Conservation (phyloP, 805 yeast species). For the Monosporozyma solicola region DNA sequence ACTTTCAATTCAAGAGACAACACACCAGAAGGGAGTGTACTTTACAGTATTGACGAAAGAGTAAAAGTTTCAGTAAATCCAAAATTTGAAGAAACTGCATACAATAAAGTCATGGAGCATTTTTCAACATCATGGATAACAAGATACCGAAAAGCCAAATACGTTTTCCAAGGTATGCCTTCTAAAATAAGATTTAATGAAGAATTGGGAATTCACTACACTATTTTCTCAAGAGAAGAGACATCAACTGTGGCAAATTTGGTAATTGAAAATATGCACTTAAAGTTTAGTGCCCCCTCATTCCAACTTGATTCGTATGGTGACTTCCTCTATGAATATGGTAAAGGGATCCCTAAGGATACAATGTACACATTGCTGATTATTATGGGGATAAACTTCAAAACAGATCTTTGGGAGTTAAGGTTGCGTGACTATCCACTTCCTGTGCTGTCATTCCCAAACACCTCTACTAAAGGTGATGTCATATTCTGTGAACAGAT, state of each 20-base stretch:
- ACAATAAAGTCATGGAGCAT: slow-evolving; percentile 22
- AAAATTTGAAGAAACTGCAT: slow-evolving; percentile 6
- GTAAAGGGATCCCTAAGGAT: slow-evolving; percentile 46
- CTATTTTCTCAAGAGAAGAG: slow-evolving; percentile 16
- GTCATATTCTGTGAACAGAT: slow-evolving; percentile 51
- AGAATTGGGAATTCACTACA: slow-evolving; percentile 15
- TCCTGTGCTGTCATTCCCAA: slow-evolving; percentile 45
- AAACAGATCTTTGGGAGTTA: slow-evolving; percentile 36
- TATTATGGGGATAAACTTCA: slow-evolving; percentile 40
- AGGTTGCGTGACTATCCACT: slow-evolving; percentile 47
- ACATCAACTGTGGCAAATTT: slow-evolving; percentile 23
- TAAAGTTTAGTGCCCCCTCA: slow-evolving; percentile 25
- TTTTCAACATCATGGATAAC: slow-evolving; percentile 36
- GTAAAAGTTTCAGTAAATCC: not conserved
- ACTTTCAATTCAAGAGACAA: not conserved
- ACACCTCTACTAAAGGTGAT: slow-evolving; percentile 36
- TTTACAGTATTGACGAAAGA: not conserved
- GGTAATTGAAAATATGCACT: slow-evolving; percentile 15
- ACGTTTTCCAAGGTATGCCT: slow-evolving; percentile 24
- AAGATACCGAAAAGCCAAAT: slow-evolving; percentile 26
- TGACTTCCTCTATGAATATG: slow-evolving; percentile 33
- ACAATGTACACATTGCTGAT: slow-evolving; percentile 45
- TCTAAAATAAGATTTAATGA: slow-evolving; percentile 11
- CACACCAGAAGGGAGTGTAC: not conserved
- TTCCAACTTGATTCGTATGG: slow-evolving; percentile 22